phyloP scores from a whole-genome alignment of 2,329 filamentous ascomycete genomes.

The Fusarium armeniacum region DNA sequence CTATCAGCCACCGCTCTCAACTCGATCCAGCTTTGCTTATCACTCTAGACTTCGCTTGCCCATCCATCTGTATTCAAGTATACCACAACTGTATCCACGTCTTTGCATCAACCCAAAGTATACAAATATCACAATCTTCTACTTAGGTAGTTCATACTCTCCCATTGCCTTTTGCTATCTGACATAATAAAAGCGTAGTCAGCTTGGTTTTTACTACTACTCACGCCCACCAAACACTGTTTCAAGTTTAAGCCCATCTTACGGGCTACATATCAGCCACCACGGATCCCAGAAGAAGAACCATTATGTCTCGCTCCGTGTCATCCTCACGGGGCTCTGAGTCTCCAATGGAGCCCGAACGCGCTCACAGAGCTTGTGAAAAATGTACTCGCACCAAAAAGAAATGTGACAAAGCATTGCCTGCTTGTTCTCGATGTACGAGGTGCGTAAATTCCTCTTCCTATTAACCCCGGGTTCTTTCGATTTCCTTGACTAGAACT shows the following conservation, averaged over 20 bases:
- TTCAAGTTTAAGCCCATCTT: constrained; percentile 16
- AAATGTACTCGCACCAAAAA: constrained; percentile 58
- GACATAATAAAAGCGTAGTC: constrained; percentile 36
- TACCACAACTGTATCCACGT: background rate
- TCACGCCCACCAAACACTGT: constrained; percentile 21
- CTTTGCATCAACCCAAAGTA: constrained; percentile 5
- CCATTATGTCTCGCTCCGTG: constrained; percentile 47
- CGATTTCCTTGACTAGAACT: background rate
- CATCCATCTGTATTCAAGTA: constrained; percentile 1
- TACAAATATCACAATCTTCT: constrained; percentile 6
- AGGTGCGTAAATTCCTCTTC: constrained; percentile 46
- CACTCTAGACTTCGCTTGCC: background rate
- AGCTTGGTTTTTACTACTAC: constrained; percentile 15
- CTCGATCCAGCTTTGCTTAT: background rate
- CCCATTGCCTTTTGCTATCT: constrained; percentile 21
- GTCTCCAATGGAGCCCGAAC: constrained; percentile 52
- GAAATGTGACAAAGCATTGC: constrained; percentile 57
- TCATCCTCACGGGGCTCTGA: constrained; percentile 50
- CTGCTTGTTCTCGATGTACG: constrained; percentile 54
- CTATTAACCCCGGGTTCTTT: background rate
- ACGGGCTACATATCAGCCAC: constrained; percentile 35
- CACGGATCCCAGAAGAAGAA: constrained; percentile 42
- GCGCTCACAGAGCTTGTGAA: constrained; percentile 56
- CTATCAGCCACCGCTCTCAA: constrained; percentile 10
- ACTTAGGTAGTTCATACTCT: constrained; percentile 21